These are phyloP conservation scores for Syncephalastrum racemosum DNA, from an alignment of 371 early-diverging fungal species.

Conservation along the genomic window DNA sequence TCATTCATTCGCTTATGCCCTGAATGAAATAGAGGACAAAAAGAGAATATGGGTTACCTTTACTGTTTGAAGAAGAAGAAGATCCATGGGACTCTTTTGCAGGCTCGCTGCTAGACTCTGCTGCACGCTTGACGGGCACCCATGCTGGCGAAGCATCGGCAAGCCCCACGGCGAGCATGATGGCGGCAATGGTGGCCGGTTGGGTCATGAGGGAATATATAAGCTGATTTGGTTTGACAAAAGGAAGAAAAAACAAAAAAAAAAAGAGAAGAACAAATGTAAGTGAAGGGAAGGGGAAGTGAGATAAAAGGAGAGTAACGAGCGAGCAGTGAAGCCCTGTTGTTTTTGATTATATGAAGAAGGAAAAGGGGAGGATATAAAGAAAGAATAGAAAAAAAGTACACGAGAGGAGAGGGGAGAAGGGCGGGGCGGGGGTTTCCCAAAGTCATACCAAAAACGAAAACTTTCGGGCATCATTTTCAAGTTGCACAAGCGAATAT, in stretches of 20 bases:
- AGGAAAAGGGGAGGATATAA: slow-evolving; percentile 5
- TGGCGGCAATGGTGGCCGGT: too few relatives aligned
- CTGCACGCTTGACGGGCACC: too few relatives aligned
- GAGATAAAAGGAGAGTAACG: slow-evolving; percentile 13
- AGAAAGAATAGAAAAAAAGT: slow-evolving; percentile 10
- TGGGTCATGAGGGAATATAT: too few relatives aligned
- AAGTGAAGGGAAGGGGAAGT: slow-evolving; percentile 4
- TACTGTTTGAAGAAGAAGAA: too few relatives aligned
- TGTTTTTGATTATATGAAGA: background rate
- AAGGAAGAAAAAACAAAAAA: slow-evolving; percentile 6
- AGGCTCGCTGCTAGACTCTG: too few relatives aligned
- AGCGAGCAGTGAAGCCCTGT: slow-evolving; percentile 5
- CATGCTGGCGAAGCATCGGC: too few relatives aligned
- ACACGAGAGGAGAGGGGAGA: too few relatives aligned
- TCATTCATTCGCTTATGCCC: too few relatives aligned
- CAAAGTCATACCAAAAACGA: background rate
- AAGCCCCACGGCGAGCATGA: too few relatives aligned
- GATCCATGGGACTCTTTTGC: too few relatives aligned
- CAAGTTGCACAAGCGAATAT: slow-evolving; percentile 5
- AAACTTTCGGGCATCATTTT: background rate
- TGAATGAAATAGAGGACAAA: too few relatives aligned
- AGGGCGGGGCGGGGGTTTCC: slow-evolving; percentile 10
- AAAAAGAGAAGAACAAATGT: slow-evolving; percentile 5
- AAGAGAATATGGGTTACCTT: too few relatives aligned
- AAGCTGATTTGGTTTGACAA: background rate